Conservation (phyloP, 768 basidiomycete genomes). For the Amanita muscaria region DNA sequence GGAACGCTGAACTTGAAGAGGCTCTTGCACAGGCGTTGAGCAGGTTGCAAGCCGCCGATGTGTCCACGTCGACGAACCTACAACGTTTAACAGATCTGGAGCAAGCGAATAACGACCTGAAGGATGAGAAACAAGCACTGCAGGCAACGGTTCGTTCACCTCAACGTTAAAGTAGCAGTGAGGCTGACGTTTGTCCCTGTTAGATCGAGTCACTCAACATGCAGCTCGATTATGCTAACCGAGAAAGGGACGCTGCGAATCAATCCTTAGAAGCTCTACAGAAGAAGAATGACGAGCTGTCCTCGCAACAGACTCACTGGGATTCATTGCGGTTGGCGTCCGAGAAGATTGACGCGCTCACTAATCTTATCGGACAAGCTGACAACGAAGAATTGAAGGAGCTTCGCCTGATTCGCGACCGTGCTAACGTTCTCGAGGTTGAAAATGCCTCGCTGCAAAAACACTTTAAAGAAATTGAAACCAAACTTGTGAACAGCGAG, state of each 20-base stretch:
- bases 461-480: slow-evolving; percentile 65
- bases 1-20: slow-evolving; percentile 57
- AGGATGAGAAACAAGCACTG: slow-evolving; percentile 46
- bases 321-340: slow-evolving; percentile 62
- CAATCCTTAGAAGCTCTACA: slow-evolving; percentile 45
- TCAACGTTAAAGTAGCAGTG: slow-evolving; percentile 8
- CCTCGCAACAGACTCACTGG: slow-evolving; percentile 66
- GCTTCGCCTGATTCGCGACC: slow-evolving; percentile 56
- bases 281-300: slow-evolving; percentile 50
- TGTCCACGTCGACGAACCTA: slow-evolving; percentile 49
- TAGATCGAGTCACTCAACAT: slow-evolving; percentile 58
- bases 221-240: slow-evolving; percentile 43
- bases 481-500: slow-evolving; percentile 51
- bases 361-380: slow-evolving; percentile 48
- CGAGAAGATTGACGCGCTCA: slow-evolving; percentile 65
- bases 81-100: slow-evolving; percentile 57
- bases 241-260: slow-evolving; percentile 52
- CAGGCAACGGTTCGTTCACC: slow-evolving; percentile 46
- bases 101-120: slow-evolving; percentile 44
- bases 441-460: slow-evolving; percentile 63
- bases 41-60: slow-evolving; percentile 66
- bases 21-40: slow-evolving; percentile 67
- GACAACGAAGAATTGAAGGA: slow-evolving; percentile 71
- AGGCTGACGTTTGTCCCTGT: slow-evolving; percentile 6
- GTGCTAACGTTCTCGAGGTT: slow-evolving; percentile 52